Conservation (phyloP, 192 early-diverging fungal genomes). For the Gamsiella multidivaricata region DNA sequence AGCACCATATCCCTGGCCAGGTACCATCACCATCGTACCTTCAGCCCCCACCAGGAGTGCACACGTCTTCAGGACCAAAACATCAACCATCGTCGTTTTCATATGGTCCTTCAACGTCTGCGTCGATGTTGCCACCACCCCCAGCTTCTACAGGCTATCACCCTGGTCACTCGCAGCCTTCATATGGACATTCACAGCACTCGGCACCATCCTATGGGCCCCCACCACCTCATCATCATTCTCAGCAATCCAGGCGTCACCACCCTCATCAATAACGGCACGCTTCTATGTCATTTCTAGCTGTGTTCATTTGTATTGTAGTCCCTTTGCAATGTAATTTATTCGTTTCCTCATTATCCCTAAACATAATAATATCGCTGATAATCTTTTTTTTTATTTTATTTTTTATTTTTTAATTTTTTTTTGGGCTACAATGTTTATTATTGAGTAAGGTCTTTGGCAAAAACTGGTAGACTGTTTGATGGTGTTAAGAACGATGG, state of each 20-base stretch:
- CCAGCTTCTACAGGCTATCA: constrained; percentile 31
- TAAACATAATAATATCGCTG: too few relatives aligned
- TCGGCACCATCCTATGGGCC: constrained; percentile 7
- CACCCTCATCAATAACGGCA: constrained; percentile 3
- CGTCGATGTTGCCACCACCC: constrained; percentile 27
- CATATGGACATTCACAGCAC: constrained; percentile 28
- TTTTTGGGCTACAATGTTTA: too few relatives aligned
- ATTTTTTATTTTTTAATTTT: too few relatives aligned
- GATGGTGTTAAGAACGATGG: neutral
- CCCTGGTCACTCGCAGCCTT: constrained; percentile 23
- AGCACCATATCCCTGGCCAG: constrained; percentile 41
- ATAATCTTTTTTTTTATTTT: too few relatives aligned
- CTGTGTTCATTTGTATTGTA: neutral
- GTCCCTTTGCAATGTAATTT: too few relatives aligned
- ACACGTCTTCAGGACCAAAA: constrained; percentile 3
- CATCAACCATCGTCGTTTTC: constrained; percentile 17
- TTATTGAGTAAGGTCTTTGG: too few relatives aligned
- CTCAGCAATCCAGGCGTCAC: constrained; percentile 8
- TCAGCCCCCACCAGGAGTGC: constrained; percentile 14
- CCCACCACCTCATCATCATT: constrained; percentile 25
- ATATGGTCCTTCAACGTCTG: constrained; percentile 13
- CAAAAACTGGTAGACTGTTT: neutral
- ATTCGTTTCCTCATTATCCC: too few relatives aligned
- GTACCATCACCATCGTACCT: constrained; percentile 38
- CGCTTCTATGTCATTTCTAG: neutral